These are phyloP conservation scores for Geotrichum ghanense DNA, from an alignment of 805 yeast genomes.

Conservation along the genomic window DNA sequence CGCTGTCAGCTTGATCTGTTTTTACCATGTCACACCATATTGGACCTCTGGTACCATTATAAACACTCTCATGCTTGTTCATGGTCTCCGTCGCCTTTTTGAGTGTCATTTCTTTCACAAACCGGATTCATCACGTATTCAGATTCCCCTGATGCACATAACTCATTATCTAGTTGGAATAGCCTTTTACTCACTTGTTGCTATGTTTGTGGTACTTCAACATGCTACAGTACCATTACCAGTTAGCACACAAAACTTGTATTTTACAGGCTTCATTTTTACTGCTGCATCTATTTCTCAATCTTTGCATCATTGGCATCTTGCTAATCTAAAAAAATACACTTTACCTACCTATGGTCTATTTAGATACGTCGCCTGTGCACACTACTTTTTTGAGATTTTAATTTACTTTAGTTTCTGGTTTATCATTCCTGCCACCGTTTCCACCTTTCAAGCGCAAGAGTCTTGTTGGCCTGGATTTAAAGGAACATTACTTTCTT, in stretches of 20 bases:
- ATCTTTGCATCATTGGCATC: conserved; percentile 34
- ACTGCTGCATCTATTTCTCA: conserved; percentile 35
- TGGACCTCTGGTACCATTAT: not conserved
- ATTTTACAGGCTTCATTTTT: conserved; percentile 21
- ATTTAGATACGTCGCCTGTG: conserved; percentile 36
- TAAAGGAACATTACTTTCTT: conserved; percentile 24
- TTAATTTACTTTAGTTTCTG: conserved; percentile 30
- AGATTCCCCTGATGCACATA: conserved; percentile 39
- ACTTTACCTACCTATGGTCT: conserved; percentile 35
- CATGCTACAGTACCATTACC: not conserved
- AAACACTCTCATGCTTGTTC: conserved; percentile 24
- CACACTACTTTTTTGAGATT: conserved; percentile 56
- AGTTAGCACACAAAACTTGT: not conserved
- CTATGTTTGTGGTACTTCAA: not conserved
- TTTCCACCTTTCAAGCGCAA: conserved; percentile 43
- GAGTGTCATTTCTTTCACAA: conserved; percentile 37
- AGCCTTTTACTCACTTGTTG: conserved; percentile 31
- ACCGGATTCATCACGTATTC: conserved; percentile 18
- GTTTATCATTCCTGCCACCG: conserved; percentile 8
- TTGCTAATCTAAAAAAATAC: conserved; percentile 43
- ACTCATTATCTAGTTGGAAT: conserved; percentile 51
- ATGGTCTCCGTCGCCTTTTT: conserved; percentile 36
- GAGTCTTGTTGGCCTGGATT: conserved; percentile 47
- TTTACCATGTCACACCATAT: not conserved
- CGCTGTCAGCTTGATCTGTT: not conserved